phyloP scores from a whole-genome alignment of 441 rosid species.

The Bruguiera hainesii region DNA sequence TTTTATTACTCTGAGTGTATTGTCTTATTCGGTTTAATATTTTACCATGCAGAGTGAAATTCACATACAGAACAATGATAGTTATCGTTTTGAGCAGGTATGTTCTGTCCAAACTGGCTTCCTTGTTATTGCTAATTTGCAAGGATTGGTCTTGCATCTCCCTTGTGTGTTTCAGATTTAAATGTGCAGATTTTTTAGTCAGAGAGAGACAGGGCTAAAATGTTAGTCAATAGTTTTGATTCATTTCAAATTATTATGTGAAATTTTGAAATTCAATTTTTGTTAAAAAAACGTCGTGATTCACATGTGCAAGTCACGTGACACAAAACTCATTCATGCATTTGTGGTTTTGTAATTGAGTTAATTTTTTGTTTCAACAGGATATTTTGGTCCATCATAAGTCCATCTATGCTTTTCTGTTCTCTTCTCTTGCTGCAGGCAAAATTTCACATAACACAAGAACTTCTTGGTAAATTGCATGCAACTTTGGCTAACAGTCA shows the following conservation, averaged over 20 bases:
- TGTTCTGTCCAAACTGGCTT: conserved; percentile 7
- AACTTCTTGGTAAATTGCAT: conserved; percentile 82
- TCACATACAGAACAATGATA: conserved; percentile 61
- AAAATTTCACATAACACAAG: conserved; percentile 91
- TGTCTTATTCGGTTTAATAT: conserved; percentile 9
- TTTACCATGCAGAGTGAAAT: conserved; percentile 75
- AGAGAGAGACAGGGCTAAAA: too few species aligned
- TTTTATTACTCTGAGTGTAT: neutral
- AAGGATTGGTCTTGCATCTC: neutral
- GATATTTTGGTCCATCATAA: neutral
- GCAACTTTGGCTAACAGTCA: conserved; percentile 44
- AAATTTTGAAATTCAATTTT: too few species aligned
- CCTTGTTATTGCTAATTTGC: conserved; percentile 3
- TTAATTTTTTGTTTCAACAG: conserved; percentile 3
- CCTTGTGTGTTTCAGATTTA: neutral
- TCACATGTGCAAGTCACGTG: too few species aligned
- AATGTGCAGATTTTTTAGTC: neutral
- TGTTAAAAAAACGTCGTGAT: too few species aligned
- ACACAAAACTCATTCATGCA: too few species aligned
- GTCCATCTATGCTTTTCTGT: neutral
- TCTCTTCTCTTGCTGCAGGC: conserved; percentile 45
- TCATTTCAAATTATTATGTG: too few species aligned
- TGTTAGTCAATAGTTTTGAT: too few species aligned
- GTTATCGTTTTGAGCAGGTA: conserved; percentile 94
- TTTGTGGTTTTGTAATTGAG: neutral